phyloP scores from a whole-genome alignment of 768 basidiomycete species.

The Fomitopsis serialis region DNA sequence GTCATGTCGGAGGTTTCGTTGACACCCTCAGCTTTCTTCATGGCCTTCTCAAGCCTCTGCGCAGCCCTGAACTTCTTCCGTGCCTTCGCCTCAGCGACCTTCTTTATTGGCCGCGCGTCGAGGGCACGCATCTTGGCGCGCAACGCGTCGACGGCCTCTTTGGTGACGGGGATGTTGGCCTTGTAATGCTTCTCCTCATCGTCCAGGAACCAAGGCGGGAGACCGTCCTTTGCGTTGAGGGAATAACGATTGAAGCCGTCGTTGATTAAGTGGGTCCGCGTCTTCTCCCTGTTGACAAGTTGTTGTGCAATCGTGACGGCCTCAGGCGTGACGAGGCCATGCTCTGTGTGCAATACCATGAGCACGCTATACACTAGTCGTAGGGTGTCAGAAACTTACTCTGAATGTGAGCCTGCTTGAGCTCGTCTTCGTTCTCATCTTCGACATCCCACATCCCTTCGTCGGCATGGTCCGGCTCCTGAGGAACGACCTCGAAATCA shows the following conservation, averaged over 20 bases:
- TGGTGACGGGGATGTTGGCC: constrained; percentile 92
- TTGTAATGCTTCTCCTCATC: constrained; percentile 94
- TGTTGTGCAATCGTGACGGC: constrained; percentile 89
- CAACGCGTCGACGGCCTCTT: constrained; percentile 84
- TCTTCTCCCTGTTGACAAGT: constrained; percentile 86
- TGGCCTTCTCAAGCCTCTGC: constrained; percentile 81
- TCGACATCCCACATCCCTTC: constrained; percentile 77
- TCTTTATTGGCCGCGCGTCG: constrained; percentile 97
- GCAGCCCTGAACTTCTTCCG: constrained; percentile 90
- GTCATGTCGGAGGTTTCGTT: constrained; percentile 83
- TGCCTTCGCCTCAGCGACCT: constrained; percentile 97
- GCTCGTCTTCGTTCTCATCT: constrained; percentile 67
- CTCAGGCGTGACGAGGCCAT: constrained; percentile 82
- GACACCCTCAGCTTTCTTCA: constrained; percentile 95
- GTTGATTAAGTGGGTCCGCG: constrained; percentile 84
- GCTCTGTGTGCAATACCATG: constrained; percentile 40
- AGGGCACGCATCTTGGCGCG: constrained; percentile 89
- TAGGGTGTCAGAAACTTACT: constrained; percentile 39
- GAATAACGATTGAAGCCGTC: constrained; percentile 96
- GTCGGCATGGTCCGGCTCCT: constrained; percentile 50
- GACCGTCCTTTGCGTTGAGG: constrained; percentile 83
- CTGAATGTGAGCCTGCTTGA: constrained; percentile 56
- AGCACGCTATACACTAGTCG: neutral
- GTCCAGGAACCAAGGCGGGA: constrained; percentile 96
- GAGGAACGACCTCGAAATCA: constrained; percentile 76